These are phyloP conservation scores for Trametes cingulata DNA, from an alignment of 768 basidiomycete genomes.

Conservation along the genomic window DNA sequence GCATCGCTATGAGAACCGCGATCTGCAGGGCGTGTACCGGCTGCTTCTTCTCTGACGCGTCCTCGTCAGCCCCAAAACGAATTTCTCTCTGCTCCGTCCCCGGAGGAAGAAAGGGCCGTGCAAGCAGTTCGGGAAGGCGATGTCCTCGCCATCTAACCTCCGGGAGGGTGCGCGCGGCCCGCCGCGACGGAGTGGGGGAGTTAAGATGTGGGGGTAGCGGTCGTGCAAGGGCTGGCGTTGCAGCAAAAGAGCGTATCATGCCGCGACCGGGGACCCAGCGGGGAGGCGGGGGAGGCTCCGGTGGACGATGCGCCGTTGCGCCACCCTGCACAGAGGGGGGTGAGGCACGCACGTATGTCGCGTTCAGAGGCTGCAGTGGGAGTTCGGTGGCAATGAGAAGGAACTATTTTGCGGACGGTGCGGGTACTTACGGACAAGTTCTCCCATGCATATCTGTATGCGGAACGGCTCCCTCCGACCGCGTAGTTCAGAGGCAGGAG, in stretches of 20 bases:
- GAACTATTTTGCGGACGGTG: not conserved
- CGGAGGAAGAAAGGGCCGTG: not conserved
- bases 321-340: not conserved
- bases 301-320: not conserved
- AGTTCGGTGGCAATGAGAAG: not conserved
- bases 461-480: not conserved
- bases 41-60: not conserved
- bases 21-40: slow-evolving; percentile 25
- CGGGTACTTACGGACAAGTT: slow-evolving; percentile 21
- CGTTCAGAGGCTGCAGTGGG: slow-evolving; percentile 16
- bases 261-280: slow-evolving; percentile 8
- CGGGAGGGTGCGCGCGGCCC: not conserved
- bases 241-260: slow-evolving; percentile 5
- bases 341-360: slow-evolving; percentile 10
- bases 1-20: slow-evolving; percentile 30
- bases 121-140: slow-evolving; percentile 8
- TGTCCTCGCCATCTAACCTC: slow-evolving; percentile 18
- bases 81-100: not conserved
- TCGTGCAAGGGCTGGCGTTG: not conserved
- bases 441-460: slow-evolving; percentile 14
- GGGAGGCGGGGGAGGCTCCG: not conserved
- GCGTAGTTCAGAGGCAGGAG: not conserved
- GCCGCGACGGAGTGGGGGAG: not conserved
- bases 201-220: not conserved
- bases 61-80: not conserved